A percentile compares a stretch with the other conserved stretches of the same genome.
Conservation (phyloP, 768 basidiomycete species). For the Pilatotrama ljubarskyi region DNA sequence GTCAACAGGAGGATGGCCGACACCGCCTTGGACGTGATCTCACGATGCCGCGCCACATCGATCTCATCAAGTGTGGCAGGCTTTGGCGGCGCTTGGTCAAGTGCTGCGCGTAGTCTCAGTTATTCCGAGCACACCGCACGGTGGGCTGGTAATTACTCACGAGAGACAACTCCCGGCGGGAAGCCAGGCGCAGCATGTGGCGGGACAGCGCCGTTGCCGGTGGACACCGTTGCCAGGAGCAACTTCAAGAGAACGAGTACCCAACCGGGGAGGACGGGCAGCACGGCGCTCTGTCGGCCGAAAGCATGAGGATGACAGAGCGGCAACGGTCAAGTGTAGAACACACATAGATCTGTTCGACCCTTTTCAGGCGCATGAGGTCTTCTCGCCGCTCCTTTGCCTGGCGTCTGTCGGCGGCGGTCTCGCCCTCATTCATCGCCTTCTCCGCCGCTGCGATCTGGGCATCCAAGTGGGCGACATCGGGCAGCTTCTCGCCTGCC, state of each 20-base stretch:
- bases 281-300: slow-evolving; percentile 63
- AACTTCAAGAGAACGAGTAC: slow-evolving; percentile 93
- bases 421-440: slow-evolving; percentile 51
- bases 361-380: slow-evolving; percentile 81
- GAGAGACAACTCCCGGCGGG: slow-evolving; percentile 67
- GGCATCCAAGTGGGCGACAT: slow-evolving; percentile 69
- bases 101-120: slow-evolving; percentile 38
- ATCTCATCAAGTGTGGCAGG: slow-evolving; percentile 87
- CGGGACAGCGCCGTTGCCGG: slow-evolving; percentile 54
- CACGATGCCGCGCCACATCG: slow-evolving; percentile 92
- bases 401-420: slow-evolving; percentile 54
- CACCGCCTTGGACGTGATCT: slow-evolving; percentile 96
- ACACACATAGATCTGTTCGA: slow-evolving; percentile 88
- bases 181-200: slow-evolving; percentile 72
- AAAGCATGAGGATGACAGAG: neutral
- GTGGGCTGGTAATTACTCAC: slow-evolving; percentile 38
- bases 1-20: slow-evolving; percentile 90
- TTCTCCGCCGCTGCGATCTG: slow-evolving; percentile 68
- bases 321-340: neutral
- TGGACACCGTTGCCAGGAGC: slow-evolving; percentile 89
- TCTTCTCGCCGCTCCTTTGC: slow-evolving; percentile 74
- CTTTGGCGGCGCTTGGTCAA: slow-evolving; percentile 60
- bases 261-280: slow-evolving; percentile 86
- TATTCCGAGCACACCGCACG: neutral
- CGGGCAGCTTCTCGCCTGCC: slow-evolving; percentile 68